Evolutionary conservation across 2,329 filamentous ascomycete species (phyloP).

Genomic region (Capronia coronata): DNA sequence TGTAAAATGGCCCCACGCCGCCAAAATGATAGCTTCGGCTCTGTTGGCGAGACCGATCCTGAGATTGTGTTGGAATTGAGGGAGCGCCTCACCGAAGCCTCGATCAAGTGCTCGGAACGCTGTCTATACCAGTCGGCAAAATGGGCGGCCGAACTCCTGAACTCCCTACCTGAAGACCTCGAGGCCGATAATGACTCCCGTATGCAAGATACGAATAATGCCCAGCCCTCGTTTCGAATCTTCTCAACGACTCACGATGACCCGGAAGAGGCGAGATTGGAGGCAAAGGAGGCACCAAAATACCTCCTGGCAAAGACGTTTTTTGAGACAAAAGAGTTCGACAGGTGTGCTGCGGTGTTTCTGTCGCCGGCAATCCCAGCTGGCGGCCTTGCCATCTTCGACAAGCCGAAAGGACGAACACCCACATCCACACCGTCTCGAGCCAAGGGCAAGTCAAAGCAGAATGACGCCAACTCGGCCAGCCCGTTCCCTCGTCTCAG

Average conservation of each 20-base stretch:
- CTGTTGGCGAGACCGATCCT: conserved; percentile 18
- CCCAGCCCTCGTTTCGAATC: conserved; percentile 46
- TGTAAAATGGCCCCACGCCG: conserved; percentile 10
- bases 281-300: conserved; percentile 70
- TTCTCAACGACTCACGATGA: conserved; percentile 53
- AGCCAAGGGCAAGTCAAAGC: conserved; percentile 56
- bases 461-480: conserved; percentile 31
- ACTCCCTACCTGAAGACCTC: conserved; percentile 58
- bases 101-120: conserved; percentile 85
- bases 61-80: conserved; percentile 25
- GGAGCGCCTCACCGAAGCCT: conserved; percentile 45
- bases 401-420: conserved; percentile 35
- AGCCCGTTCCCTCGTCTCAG: conserved; percentile 55
- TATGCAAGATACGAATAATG: conserved; percentile 50
- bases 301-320: conserved; percentile 89
- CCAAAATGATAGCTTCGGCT: conserved; percentile 23
- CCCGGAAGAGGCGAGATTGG: conserved; percentile 65
- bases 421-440: conserved; percentile 43
- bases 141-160: conserved; percentile 93
- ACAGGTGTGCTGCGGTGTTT: conserved; percentile 85
- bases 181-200: conserved; percentile 52
- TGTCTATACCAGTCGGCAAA: conserved; percentile 95
- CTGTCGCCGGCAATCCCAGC: conserved; percentile 73
- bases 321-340: conserved; percentile 92
- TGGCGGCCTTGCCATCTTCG: conserved; percentile 51